Percentiles rank a stretch among this genome's conserved stretches.
These are phyloP conservation scores for Cokeromyces recurvatus DNA, from an alignment of 371 early-diverging fungal genomes.

Conservation along the genomic window DNA sequence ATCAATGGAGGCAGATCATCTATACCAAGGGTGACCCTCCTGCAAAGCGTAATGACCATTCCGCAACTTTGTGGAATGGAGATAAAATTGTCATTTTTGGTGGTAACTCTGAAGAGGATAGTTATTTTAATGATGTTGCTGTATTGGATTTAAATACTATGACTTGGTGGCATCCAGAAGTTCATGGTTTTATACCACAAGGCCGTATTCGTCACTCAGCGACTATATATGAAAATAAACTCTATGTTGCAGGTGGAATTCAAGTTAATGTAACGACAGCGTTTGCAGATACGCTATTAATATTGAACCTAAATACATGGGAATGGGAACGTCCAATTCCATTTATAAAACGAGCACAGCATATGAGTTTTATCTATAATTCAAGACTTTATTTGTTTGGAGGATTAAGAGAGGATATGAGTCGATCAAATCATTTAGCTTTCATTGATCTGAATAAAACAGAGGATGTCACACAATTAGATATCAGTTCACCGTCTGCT, in stretches of 20 bases:
- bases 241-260: constrained; percentile 64
- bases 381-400: constrained; percentile 62
- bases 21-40: constrained; percentile 61
- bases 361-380: constrained; percentile 54
- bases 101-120: constrained; percentile 60
- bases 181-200: constrained; percentile 44
- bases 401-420: constrained; percentile 62
- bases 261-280: background rate
- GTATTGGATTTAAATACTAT: constrained; percentile 53
- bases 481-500: constrained; percentile 47
- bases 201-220: constrained; percentile 69
- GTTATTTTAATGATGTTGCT: constrained; percentile 57
- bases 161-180: constrained; percentile 63
- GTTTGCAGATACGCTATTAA: constrained; percentile 50
- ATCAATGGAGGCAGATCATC: constrained; percentile 53
- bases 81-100: constrained; percentile 70
- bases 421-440: constrained; percentile 53
- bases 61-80: constrained; percentile 56
- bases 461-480: constrained; percentile 43
- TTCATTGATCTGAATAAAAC: constrained; percentile 43
- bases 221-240: constrained; percentile 55
- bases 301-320: constrained; percentile 59
- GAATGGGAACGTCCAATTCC: constrained; percentile 58
- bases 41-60: constrained; percentile 64
- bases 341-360: constrained; percentile 57